Evolutionary conservation across 1,139 yeast genomes (phyloP).

Genomic region (Hyphopichia burtonii): DNA sequence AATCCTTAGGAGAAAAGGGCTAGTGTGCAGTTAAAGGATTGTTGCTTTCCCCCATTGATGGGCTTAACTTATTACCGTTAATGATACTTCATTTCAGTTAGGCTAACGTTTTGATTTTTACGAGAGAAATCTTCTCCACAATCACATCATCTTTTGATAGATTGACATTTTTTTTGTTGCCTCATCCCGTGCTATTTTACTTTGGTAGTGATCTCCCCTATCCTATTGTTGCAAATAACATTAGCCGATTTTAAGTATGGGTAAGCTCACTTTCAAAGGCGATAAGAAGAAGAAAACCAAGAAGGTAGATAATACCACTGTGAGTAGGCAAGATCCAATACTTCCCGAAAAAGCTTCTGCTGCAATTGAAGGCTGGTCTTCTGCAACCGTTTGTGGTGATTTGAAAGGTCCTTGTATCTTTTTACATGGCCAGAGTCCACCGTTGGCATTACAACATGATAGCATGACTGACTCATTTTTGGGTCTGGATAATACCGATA

Average conservation of each 20-base stretch:
- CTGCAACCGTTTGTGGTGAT: slow-evolving; percentile 7
- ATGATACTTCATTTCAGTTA: too few species aligned
- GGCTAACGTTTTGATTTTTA: too few species aligned
- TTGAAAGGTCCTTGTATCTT: slow-evolving; percentile 12
- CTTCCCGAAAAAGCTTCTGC: neutral
- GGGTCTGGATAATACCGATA: slow-evolving; percentile 2
- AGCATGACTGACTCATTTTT: neutral
- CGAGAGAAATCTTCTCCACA: too few species aligned
- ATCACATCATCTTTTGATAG: too few species aligned
- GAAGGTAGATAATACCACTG: too few species aligned
- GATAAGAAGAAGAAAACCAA: slow-evolving; percentile 8
- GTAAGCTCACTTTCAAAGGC: slow-evolving; percentile 12
- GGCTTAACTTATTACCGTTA: neutral
- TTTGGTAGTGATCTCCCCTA: too few species aligned
- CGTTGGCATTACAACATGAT: neutral
- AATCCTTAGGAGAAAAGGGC: neutral
- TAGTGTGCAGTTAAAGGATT: neutral
- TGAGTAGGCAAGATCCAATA: neutral
- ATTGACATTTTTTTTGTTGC: neutral
- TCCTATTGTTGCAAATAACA: neutral
- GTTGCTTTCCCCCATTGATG: neutral
- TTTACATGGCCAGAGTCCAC: neutral
- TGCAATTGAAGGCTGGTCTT: slow-evolving; percentile 10
- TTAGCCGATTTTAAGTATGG: slow-evolving; percentile 6
- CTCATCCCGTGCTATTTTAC: neutral